Percentiles rank a stretch among this genome's conserved stretches.
Conservation (phyloP, 169 alveolate genomes). For the Cryptosporidium xiaoi region DNA sequence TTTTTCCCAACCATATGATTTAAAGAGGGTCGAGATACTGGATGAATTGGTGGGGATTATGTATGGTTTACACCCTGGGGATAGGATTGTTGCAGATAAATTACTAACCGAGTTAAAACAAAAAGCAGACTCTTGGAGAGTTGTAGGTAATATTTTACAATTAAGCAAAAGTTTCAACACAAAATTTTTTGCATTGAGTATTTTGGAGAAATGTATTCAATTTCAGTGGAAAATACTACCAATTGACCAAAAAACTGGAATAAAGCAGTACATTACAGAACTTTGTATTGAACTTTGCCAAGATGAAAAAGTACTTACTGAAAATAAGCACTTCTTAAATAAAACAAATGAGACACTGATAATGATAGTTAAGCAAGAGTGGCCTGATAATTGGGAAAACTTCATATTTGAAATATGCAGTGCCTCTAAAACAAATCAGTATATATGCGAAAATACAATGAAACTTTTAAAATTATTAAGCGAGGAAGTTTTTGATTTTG, state of each 20-base stretch:
- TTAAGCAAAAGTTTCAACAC: slow-evolving; percentile 86
- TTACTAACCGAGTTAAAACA: slow-evolving; percentile 87
- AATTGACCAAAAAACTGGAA: slow-evolving; percentile 85
- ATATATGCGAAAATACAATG: slow-evolving; percentile 98
- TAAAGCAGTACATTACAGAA: slow-evolving; percentile 87
- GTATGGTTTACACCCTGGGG: slow-evolving; percentile 83
- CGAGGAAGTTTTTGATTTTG: slow-evolving; percentile 95
- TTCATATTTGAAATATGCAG: slow-evolving; percentile 98
- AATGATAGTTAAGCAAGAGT: slow-evolving; percentile 94
- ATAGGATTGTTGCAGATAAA: slow-evolving; percentile 89
- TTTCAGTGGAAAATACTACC: slow-evolving; percentile 90
- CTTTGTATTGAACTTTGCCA: slow-evolving; percentile 76
- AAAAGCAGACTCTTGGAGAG: slow-evolving; percentile 90
- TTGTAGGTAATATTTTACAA: slow-evolving; percentile 89
- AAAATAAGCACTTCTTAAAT: slow-evolving; percentile 86
- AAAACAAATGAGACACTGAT: slow-evolving; percentile 88
- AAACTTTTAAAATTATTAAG: slow-evolving; percentile 95
- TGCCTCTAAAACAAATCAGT: slow-evolving; percentile 93
- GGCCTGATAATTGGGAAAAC: slow-evolving; percentile 99
- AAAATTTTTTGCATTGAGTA: slow-evolving; percentile 88
- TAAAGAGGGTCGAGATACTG: slow-evolving; percentile 85
- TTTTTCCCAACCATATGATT: slow-evolving; percentile 86
- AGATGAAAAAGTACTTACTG: slow-evolving; percentile 84
- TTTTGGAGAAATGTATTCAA: slow-evolving; percentile 87
- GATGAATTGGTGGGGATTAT: slow-evolving; percentile 89